These are phyloP conservation scores for Termitomyces sp. DNA, from an alignment of 768 basidiomycete genomes.

Conservation along the genomic window DNA sequence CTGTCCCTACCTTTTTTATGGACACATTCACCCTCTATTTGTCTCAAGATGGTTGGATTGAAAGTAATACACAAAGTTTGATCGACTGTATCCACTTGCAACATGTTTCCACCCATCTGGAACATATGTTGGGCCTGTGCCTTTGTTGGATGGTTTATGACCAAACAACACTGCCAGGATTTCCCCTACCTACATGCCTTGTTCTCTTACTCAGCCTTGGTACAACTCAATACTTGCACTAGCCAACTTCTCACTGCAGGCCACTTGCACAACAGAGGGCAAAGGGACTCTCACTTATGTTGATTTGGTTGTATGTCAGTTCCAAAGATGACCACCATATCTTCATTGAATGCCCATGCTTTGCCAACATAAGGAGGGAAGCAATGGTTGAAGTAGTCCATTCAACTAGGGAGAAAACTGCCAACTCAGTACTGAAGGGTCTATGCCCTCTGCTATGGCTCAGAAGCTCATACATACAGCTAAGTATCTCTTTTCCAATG, in stretches of 20 bases:
- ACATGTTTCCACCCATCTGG: neutral
- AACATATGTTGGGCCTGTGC: neutral
- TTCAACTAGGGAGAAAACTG: no score
- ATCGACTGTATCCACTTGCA: neutral
- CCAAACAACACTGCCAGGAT: neutral
- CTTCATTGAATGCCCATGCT: neutral
- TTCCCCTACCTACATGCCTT: neutral
- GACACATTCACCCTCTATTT: neutral
- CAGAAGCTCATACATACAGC: no score
- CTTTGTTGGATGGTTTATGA: neutral
- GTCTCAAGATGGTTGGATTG: neutral
- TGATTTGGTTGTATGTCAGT: neutral
- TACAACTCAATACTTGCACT: neutral
- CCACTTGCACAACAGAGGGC: neutral
- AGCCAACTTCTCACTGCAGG: neutral
- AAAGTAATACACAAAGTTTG: neutral
- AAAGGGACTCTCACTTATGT: neutral
- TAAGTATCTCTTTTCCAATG: no score
- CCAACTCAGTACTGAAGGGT: no score
- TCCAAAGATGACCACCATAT: neutral
- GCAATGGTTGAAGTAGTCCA: no score
- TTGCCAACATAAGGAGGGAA: no score
- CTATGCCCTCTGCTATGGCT: no score
- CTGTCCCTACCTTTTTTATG: neutral
- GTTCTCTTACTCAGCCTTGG: neutral